Percentiles rank a stretch among this genome's conserved stretches.
Conservation (phyloP, 768 basidiomycete genomes). For the Naganishia onofrii region DNA sequence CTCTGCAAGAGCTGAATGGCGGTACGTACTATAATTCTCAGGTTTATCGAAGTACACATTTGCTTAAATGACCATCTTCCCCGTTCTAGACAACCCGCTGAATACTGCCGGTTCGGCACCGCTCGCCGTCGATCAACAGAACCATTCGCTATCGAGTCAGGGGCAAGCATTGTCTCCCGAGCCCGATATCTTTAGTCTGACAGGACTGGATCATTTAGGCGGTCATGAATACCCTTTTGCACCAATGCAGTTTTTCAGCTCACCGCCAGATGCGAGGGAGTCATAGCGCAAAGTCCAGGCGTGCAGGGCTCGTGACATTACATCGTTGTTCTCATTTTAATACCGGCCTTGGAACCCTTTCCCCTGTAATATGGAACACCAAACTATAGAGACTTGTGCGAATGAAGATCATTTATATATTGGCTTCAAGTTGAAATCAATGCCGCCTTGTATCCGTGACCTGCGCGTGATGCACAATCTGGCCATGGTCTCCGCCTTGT, state of each 20-base stretch:
- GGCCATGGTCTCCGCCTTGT: too few species aligned
- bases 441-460: too few species aligned
- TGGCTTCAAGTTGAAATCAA: too few species aligned
- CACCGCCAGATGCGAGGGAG: background rate
- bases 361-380: too few species aligned
- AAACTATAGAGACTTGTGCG: too few species aligned
- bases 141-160: background rate
- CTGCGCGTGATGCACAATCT: too few species aligned
- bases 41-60: background rate
- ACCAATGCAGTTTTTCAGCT: background rate
- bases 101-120: constrained; percentile 2
- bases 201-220: background rate
- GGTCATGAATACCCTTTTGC: background rate
- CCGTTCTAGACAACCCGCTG: background rate
- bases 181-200: constrained; percentile 1
- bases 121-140: background rate
- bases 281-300: too few species aligned
- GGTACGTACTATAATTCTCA: background rate
- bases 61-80: background rate
- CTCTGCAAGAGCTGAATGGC: background rate
- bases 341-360: too few species aligned
- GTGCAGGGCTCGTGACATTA: too few species aligned
- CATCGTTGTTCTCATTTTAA: too few species aligned
- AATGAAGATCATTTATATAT: too few species aligned
- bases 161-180: background rate